Percentiles rank a stretch among this genome's conserved stretches.
phyloP scores from a whole-genome alignment of 257 asterid species.

The Scutellaria baicalensis region DNA sequence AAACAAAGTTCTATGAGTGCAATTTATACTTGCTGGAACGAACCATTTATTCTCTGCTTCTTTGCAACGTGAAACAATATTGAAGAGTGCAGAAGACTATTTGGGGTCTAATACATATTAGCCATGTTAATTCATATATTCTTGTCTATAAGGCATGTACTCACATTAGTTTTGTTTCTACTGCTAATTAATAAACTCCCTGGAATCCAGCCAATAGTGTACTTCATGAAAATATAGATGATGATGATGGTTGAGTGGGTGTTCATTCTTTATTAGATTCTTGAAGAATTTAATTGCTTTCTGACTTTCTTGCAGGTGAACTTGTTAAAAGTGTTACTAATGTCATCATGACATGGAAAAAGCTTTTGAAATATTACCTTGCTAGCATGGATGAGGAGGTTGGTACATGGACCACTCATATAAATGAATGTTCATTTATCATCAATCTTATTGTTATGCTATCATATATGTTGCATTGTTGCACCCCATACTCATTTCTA shows the following conservation, averaged over 20 bases:
- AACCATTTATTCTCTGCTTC: not conserved
- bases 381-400: conserved; percentile 90
- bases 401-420: conserved; percentile 20
- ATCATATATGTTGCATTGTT: not conserved
- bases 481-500: not conserved
- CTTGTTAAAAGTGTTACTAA: conserved; percentile 40
- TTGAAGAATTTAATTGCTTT: not conserved
- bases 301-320: conserved; percentile 63
- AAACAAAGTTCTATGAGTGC: not conserved
- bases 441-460: not conserved
- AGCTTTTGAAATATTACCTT: conserved; percentile 69
- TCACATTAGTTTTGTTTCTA: not conserved
- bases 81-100: not conserved
- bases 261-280: not conserved
- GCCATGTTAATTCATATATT: not conserved
- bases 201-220: not conserved
- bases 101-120: not conserved
- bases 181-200: not conserved
- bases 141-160: not conserved
- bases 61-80: not conserved
- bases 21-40: not conserved
- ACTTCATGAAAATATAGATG: conserved; percentile 33
- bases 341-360: conserved; percentile 56
- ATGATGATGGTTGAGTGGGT: conserved; percentile 36
- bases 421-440: not conserved